Evolutionary conservation across 179 eudicot genomes (phyloP), one percentile per base, ranked within the genome.

Genomic region (Pouteria campechiana): DNA sequence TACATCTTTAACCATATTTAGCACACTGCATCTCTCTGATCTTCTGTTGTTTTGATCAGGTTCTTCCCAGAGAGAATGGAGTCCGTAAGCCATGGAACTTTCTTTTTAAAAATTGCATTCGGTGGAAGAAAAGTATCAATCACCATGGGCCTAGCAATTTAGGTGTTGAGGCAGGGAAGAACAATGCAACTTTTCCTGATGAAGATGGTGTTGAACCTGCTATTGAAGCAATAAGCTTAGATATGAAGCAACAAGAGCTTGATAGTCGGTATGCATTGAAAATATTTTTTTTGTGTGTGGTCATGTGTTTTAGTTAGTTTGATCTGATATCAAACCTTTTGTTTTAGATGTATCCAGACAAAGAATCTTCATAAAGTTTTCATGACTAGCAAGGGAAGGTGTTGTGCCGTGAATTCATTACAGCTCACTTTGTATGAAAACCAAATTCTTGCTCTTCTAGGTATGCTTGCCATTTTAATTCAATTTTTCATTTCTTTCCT

Each of bases 211-310:
- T 44, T 54, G 54, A 44, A 53, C 68, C 72, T 33, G 55, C 64
- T 8, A 50, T 75, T 52, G 96, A 92, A 78, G 75, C 81, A 16
- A 68, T 73, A 59, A 92, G 75, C 78, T 76, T 88, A 51, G 99
- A 88, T 46, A 92, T 92, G 99, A 92, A 88, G 67, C 99, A 92
- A 60, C 99, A 92, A 70, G 95, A 83, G 65, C 65, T 67, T 58
- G 99, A 88, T 53, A 70, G 81, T 39, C 73, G 96, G 99, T 92
- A 38, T 40, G 29, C 47, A 41, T 12, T 46, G 23, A 60, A 36
- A 47, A 25, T 23, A 6, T 25, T 44, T 38, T 13, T n/a, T n/a
- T n/a, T n/a, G n/a, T n/a, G n/a, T n/a, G n/a, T n/a, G n/a, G n/a
- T n/a, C n/a, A n/a, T n/a, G n/a, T n/a, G n/a, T n/a, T n/a, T n/a